phyloP scores from a whole-genome alignment of 2,329 filamentous ascomycete species.

The Ascochyta lentis region DNA sequence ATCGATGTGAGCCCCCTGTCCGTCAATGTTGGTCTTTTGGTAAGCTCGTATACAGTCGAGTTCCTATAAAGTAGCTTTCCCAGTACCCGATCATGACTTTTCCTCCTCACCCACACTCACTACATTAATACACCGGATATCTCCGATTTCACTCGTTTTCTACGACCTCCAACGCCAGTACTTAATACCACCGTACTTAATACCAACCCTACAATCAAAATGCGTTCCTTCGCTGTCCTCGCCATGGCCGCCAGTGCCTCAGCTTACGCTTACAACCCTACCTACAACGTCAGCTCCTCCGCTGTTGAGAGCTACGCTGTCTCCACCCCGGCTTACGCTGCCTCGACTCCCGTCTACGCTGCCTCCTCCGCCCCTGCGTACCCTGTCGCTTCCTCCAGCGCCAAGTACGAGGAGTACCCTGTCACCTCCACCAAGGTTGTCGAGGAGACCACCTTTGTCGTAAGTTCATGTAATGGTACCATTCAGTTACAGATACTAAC shows the following conservation, averaged over 20 bases:
- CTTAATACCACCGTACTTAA: conserved; percentile 45
- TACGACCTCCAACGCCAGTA: conserved; percentile 38
- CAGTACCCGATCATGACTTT: conserved; percentile 24
- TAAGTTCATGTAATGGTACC: too few relatives aligned
- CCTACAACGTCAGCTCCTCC: conserved; percentile 28
- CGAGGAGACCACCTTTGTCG: conserved; percentile 18
- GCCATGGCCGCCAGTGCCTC: conserved; percentile 18
- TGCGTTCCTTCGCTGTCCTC: conserved; percentile 47
- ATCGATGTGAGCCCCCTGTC: conserved; percentile 34
- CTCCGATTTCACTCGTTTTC: conserved; percentile 52
- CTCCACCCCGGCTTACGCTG: conserved; percentile 18
- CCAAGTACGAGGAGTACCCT: conserved; percentile 13
- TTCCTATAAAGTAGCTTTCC: conserved; percentile 46
- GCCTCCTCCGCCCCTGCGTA: conserved; percentile 16
- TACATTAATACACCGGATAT: conserved; percentile 48
- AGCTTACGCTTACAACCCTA: conserved; percentile 17
- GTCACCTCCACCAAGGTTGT: conserved; percentile 17
- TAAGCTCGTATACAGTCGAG: conserved; percentile 32
- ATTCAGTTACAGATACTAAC: too few relatives aligned
- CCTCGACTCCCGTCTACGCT: conserved; percentile 17
- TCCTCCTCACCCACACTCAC: conserved; percentile 48
- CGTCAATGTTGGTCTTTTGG: conserved; percentile 25
- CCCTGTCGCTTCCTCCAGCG: conserved; percentile 13
- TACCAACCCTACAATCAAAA: conserved; percentile 45
- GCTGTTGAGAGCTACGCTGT: conserved; percentile 10